Percentiles rank a stretch among this genome's conserved stretches.
Evolutionary conservation across 1,139 yeast species (phyloP).

Genomic region (Pichia inconspicua): DNA sequence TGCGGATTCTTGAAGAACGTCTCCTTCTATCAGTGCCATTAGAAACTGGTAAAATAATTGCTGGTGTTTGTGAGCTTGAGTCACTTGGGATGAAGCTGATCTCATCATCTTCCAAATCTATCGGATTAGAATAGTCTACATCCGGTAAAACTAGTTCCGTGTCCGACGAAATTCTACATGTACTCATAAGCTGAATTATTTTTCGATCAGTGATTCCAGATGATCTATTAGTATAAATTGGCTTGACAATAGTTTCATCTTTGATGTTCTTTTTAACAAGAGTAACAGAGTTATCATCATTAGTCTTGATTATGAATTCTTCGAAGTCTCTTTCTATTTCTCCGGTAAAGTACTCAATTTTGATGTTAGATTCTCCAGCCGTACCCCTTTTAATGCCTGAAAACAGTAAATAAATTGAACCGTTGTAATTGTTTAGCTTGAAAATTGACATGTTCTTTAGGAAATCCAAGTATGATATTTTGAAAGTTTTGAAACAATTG

Average conservation of each 20-base stretch:
- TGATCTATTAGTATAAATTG: conserved; percentile 18
- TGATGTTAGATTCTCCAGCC: conserved; percentile 2
- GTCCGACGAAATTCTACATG: conserved; percentile 1
- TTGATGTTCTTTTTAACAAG: conserved; percentile 15
- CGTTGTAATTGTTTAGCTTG: conserved; percentile 21
- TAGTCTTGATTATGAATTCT: conserved; percentile 19
- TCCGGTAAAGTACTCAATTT: conserved; percentile 13
- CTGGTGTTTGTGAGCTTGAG: conserved; percentile 6
- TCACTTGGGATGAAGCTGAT: conserved; percentile 5
- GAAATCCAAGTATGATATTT: conserved; percentile 14
- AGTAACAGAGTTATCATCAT: conserved; percentile 14
- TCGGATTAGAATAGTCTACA: conserved; percentile 17
- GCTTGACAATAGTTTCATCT: conserved; percentile 12
- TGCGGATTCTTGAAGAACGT: conserved; percentile 2
- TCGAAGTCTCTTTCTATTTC: conserved; percentile 14
- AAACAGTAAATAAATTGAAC: conserved; percentile 23
- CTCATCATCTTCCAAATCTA: conserved; percentile 15
- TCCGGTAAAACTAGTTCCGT: conserved; percentile 9
- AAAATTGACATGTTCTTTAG: conserved; percentile 18
- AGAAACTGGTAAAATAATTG: conserved; percentile 10
- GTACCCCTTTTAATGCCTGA: conserved; percentile 12
- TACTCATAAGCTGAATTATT: conserved; percentile 17
- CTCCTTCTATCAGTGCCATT: background rate
- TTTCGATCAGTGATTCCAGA: conserved; percentile 15
- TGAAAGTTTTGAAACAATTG: conserved; percentile 19